phyloP scores from a whole-genome alignment of 2,329 filamentous ascomycete genomes.

The Lachnellula cervina region DNA sequence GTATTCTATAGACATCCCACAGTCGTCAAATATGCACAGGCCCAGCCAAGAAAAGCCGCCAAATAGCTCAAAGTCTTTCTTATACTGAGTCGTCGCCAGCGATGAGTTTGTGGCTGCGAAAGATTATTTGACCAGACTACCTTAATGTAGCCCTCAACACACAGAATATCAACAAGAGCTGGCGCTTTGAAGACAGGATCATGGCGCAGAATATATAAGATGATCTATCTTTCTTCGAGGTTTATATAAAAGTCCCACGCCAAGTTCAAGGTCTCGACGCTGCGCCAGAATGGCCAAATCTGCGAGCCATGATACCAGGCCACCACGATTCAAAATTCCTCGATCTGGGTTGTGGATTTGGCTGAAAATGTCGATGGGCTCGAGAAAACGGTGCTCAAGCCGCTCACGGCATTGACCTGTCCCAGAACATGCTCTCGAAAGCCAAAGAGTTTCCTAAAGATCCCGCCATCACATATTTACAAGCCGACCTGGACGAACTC shows the following conservation, averaged over 20 bases:
- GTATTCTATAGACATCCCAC: too few species aligned
- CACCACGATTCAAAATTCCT: constrained; percentile 33
- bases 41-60: too few species aligned
- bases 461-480: constrained; percentile 29
- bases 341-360: constrained; percentile 44
- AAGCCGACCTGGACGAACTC: constrained; percentile 34
- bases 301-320: constrained; percentile 37
- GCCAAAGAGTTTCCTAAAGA: constrained; percentile 26
- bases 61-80: not conserved
- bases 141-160: too few species aligned
- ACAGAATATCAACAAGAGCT: too few species aligned
- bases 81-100: not conserved
- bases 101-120: not conserved
- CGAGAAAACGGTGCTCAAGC: constrained; percentile 33
- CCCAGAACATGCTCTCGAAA: constrained; percentile 39
- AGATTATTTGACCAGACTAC: too few species aligned
- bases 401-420: constrained; percentile 39
- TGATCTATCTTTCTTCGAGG: constrained; percentile 38
- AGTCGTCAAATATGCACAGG: too few species aligned
- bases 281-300: constrained; percentile 41
- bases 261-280: constrained; percentile 37
- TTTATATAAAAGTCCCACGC: constrained; percentile 39
- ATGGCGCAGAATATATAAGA: constrained; percentile 42
- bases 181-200: too few species aligned
- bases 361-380: constrained; percentile 43